Evolutionary conservation across 1,139 yeast genomes (phyloP), one percentile per base, ranked within the genome.

Genomic region (Zhuliangozyma blackwelliae): DNA sequence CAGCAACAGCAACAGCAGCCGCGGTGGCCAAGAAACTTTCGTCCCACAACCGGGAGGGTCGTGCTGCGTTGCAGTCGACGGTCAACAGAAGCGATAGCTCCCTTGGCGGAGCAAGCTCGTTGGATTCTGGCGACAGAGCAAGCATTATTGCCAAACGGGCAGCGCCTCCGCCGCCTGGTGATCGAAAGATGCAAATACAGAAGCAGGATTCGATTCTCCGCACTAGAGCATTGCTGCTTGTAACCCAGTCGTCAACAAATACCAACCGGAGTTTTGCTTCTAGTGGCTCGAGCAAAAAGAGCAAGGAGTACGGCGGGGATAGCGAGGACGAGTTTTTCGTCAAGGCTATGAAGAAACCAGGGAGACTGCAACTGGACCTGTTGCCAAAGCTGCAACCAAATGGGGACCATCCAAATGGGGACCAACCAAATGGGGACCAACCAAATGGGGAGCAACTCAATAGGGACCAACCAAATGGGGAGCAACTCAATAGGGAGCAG

Each of bases 91-190:
- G 25, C 27, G 36, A 33, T 11, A 16, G 33, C 19, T 10, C 8
- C 7, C 12, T 28, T 3, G 25, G n/a, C 5, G 10, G 33, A 7
- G 10, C 25, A 11, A 34, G 19, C 25, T 34, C 33, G 9, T 10
- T 13, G 9, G 33, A 30, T n/a, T 34, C 33, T 7, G 28, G 34
- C 7, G 37, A 34, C 6, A 34, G 25, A 11, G 11, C 27, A 5
- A 27, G 53, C 34, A 49, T 84, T 20, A 75, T 82, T 10, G 90
- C 94, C 0, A 72, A 70, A 41, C 63, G 94, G 48, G 78, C 72
- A 5, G 90, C 94, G 0, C 94, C 94, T 2, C 92, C 90, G 1
- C 84, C 86, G 2, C 84, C 86, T 2, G 55, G 39, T 7, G 45
- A 44, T 29, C 46, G 41, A 10, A 42, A 36, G 26, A 25, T 39